phyloP scores from a whole-genome alignment of 2,329 filamentous ascomycete species.

The Colletotrichum noveboracense region DNA sequence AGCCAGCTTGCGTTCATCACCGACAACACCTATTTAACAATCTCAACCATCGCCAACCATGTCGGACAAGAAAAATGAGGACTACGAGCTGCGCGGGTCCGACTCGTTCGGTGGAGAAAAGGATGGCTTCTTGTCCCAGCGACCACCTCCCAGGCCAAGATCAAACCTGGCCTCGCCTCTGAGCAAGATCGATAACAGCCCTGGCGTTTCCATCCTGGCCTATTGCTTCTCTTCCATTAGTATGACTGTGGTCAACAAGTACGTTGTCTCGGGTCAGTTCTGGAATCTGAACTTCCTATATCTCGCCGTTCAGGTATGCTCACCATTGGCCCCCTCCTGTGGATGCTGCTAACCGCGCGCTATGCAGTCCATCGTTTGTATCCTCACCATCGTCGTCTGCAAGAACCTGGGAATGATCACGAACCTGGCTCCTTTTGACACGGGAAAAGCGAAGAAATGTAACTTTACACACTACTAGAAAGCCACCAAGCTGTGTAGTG shows the following conservation, averaged over 20 bases:
- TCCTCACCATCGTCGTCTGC: conserved; percentile 80
- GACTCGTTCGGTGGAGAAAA: conserved; percentile 60
- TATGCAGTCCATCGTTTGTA: conserved; percentile 87
- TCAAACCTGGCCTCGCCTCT: conserved; percentile 33
- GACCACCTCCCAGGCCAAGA: conserved; percentile 40
- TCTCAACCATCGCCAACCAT: conserved; percentile 55
- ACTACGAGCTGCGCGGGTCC: conserved; percentile 75
- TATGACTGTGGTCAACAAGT: conserved; percentile 99
- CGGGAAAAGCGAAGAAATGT: conserved; percentile 93
- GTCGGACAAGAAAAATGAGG: conserved; percentile 90
- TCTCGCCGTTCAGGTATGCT: conserved; percentile 84
- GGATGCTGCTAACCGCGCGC: not conserved
- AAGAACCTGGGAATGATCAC: conserved; percentile 84
- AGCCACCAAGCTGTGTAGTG: not conserved
- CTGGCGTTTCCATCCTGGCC: conserved; percentile 79
- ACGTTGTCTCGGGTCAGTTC: conserved; percentile 85
- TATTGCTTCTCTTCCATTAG: conserved; percentile 97
- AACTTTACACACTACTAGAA: conserved; percentile 38
- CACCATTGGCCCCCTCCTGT: not conserved
- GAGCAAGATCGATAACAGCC: conserved; percentile 72
- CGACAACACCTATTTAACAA: conserved; percentile 32
- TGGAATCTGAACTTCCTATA: conserved; percentile 99
- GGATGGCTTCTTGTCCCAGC: conserved; percentile 53
- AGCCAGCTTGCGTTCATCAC: not conserved
- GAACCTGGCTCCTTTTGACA: conserved; percentile 81